These are phyloP conservation scores for Suillus discolor DNA, from an alignment of 768 basidiomycete genomes.

Conservation along the genomic window DNA sequence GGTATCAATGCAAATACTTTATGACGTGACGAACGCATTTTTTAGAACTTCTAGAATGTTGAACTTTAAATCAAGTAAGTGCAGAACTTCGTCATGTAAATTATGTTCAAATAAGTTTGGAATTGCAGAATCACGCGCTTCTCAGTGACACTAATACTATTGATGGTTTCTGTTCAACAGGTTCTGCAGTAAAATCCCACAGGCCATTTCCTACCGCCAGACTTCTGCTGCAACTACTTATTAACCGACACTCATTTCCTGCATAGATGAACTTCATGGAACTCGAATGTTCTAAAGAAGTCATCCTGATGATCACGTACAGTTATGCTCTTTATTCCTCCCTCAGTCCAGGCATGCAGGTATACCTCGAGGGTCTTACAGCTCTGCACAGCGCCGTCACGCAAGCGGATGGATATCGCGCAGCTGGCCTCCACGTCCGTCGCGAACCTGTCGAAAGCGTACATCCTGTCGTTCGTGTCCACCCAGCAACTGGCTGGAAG, in stretches of 20 bases:
- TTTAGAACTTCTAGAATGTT: too few species aligned
- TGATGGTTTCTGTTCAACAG: neutral
- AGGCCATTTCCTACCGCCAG: neutral
- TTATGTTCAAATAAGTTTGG: neutral
- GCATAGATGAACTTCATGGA: too few species aligned
- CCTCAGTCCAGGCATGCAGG: constrained; percentile 72
- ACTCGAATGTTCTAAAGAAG: too few species aligned
- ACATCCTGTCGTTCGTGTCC: constrained; percentile 83
- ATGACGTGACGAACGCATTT: too few species aligned
- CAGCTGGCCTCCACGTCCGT: constrained; percentile 69
- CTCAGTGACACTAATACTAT: neutral
- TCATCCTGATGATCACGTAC: constrained; percentile 13
- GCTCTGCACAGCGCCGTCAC: constrained; percentile 79
- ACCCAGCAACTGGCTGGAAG: constrained; percentile 86
- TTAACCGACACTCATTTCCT: neutral
- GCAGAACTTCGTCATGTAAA: neutral
- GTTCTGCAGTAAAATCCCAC: neutral
- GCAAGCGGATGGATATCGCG: constrained; percentile 75
- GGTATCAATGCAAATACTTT: too few species aligned
- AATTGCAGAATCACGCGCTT: neutral
- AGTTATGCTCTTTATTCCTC: constrained; percentile 84
- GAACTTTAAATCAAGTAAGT: too few species aligned
- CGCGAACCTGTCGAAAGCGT: constrained; percentile 67
- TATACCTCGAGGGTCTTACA: constrained; percentile 70
- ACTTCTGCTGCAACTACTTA: neutral